phyloP scores from a whole-genome alignment of 441 rosid genomes.

The Geranium incanum region DNA sequence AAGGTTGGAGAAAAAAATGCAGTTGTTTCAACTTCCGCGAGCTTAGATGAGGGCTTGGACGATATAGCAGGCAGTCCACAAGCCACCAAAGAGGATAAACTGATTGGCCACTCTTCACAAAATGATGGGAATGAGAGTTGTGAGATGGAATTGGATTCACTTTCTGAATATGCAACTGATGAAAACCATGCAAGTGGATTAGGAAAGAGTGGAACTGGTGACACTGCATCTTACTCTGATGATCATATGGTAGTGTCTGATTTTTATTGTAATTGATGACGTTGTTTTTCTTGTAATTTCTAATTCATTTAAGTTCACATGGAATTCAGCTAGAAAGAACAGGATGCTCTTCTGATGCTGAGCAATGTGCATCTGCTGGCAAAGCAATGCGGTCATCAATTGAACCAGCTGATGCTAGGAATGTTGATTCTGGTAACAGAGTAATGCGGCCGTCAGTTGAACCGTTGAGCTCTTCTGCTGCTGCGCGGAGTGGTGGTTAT shows the following conservation, averaged over 20 bases:
- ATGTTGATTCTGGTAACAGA: not conserved
- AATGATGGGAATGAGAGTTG: conserved; percentile 21
- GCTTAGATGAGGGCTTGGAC: conserved; percentile 22
- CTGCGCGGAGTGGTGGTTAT: conserved; percentile 10
- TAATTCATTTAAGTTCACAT: not conserved
- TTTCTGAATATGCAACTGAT: conserved; percentile 21
- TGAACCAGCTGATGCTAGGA: conserved; percentile 20
- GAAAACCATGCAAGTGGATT: conserved; percentile 25
- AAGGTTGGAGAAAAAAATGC: conserved; percentile 39
- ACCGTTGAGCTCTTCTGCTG: conserved; percentile 18
- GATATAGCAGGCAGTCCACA: conserved; percentile 10
- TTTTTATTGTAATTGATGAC: conserved; percentile 16
- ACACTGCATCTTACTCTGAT: conserved; percentile 30
- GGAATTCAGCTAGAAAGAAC: not conserved
- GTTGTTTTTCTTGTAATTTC: conserved; percentile 7
- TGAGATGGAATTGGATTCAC: conserved; percentile 26
- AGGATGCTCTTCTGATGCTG: conserved; percentile 1
- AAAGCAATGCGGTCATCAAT: conserved; percentile 20
- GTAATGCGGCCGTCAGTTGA: conserved; percentile 24
- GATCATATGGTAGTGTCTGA: conserved; percentile 31
- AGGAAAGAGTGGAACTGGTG: conserved; percentile 12
- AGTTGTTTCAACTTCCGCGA: conserved; percentile 25
- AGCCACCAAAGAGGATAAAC: conserved; percentile 24
- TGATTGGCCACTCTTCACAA: conserved; percentile 19
- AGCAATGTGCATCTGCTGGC: not conserved